Evolutionary conservation across 179 eudicot genomes (phyloP), one percentile per base, ranked within the genome.

Genomic region (Silene noctiflora): DNA sequence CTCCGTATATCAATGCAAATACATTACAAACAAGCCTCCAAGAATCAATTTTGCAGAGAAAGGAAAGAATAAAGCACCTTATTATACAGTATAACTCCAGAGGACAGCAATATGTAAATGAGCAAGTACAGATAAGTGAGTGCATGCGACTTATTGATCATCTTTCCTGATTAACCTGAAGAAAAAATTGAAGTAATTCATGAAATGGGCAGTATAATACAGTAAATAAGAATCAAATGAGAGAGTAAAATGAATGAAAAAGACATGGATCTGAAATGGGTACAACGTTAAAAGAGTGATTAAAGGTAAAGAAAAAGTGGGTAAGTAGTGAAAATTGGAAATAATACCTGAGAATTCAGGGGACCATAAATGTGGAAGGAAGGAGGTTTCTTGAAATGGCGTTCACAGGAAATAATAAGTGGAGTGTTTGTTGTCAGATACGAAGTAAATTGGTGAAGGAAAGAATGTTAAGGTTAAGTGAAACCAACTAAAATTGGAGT

Each of bases 31-130:
- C n/a, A n/a, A n/a, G n/a, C n/a, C 39, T 33, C 39, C 39, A 33
- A 33, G 39, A 33, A 5, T 4, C 1, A 33, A 7, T 33, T 33
- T 33, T 33, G 7, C 39, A 33, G 39, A 5, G 39, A 0, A 33
- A 33, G 39, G 39, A 5, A 5, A 33, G 31, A 29, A 22, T 25
- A 35, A 17, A 31, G 22, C 7, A 92, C 97, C 90, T 92, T 92
- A 84, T 92, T 92, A 86, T 92, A 92, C 39, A 90, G 78, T 71
- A 92, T 92, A 80, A 92, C 97, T 71, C 95, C 97, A 14, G 97
- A 92, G 3, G 97, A 92, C 33, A 92, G 91, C 69, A 86, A 67
- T 75, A 92, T 88, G 85, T 92, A 92, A 69, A 89, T 81, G 46
- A 92, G 80, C 17, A 92, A 81, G 85, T 92, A 92, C 6, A 92